A percentile compares a stretch with the other conserved stretches of the same genome.
Evolutionary conservation across 257 asterid species (phyloP).

Genomic region (Ophiorrhiza pumila): DNA sequence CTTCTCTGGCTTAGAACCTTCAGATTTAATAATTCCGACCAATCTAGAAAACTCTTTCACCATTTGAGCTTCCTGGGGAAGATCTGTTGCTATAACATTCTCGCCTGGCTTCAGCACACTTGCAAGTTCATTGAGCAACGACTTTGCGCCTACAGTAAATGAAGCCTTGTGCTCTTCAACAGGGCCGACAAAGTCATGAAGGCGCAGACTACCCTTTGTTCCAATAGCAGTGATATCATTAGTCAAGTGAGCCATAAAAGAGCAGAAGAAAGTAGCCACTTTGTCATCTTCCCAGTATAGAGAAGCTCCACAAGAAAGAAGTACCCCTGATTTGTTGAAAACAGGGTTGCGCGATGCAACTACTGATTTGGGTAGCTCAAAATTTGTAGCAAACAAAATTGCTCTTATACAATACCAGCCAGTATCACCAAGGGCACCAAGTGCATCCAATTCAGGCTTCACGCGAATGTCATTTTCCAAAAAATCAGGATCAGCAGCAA

Average conservation of each 20-base stretch:
- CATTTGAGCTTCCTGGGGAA: conserved; percentile 72
- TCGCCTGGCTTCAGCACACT: conserved; percentile 42
- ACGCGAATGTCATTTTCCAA: conserved; percentile 41
- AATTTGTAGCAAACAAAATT: conserved; percentile 33
- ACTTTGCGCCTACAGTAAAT: conserved; percentile 27
- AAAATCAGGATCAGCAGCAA: conserved; percentile 28
- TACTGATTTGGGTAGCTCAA: conserved; percentile 36
- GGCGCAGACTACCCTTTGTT: conserved; percentile 45
- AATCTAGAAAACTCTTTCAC: conserved; percentile 59
- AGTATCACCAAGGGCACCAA: conserved; percentile 44
- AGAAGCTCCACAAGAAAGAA: conserved; percentile 39
- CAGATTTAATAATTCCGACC: conserved; percentile 32
- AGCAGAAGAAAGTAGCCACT: conserved; percentile 56
- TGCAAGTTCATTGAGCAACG: conserved; percentile 30
- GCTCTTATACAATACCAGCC: conserved; percentile 45
- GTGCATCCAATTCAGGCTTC: conserved; percentile 46
- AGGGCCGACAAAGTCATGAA: conserved; percentile 56
- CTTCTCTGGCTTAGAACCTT: conserved; percentile 41
- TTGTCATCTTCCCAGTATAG: conserved; percentile 42
- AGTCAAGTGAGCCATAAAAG: conserved; percentile 46
- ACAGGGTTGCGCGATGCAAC: conserved; percentile 30
- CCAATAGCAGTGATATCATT: conserved; percentile 55
- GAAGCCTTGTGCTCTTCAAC: conserved; percentile 49
- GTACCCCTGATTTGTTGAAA: conserved; percentile 35
- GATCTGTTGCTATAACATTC: conserved; percentile 41